These are phyloP conservation scores for Acacia melanoxylon DNA, from an alignment of 306 rosid genomes.

Conservation along the genomic window DNA sequence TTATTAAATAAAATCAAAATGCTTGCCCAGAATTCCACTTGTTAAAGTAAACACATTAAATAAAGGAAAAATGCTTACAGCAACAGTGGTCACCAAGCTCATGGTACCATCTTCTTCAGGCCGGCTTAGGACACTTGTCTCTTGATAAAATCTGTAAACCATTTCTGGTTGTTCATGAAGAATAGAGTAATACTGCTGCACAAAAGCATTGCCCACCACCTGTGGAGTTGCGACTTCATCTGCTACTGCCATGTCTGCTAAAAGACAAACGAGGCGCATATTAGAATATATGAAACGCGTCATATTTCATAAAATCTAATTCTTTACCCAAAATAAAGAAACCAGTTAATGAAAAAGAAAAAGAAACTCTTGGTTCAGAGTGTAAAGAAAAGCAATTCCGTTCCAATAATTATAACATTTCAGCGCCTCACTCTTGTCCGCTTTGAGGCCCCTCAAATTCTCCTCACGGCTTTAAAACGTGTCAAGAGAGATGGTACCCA, in stretches of 20 bases:
- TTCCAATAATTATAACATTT: not conserved
- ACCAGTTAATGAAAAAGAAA: not conserved
- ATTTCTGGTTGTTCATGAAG: slow-evolving; percentile 23
- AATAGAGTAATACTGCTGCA: slow-evolving; percentile 31
- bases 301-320: not conserved
- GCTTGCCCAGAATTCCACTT: not conserved
- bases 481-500: too few species aligned
- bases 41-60: not conserved
- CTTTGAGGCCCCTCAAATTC: too few species aligned
- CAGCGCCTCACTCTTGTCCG: too few species aligned
- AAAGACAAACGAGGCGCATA: not conserved
- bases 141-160: slow-evolving; percentile 35
- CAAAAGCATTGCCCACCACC: slow-evolving; percentile 33
- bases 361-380: not conserved
- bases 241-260: not conserved
- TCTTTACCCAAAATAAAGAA: too few species aligned
- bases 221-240: not conserved
- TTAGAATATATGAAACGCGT: not conserved
- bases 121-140: slow-evolving; percentile 43
- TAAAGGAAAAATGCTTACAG: slow-evolving; percentile 32
- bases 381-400: not conserved
- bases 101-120: slow-evolving; percentile 42
- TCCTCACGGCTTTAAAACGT: too few species aligned
- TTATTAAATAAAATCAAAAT: not conserved
- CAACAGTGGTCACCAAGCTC: slow-evolving; percentile 28